Conservation (phyloP, 2,329 filamentous ascomycete species). For the Fusarium duplospermum region DNA sequence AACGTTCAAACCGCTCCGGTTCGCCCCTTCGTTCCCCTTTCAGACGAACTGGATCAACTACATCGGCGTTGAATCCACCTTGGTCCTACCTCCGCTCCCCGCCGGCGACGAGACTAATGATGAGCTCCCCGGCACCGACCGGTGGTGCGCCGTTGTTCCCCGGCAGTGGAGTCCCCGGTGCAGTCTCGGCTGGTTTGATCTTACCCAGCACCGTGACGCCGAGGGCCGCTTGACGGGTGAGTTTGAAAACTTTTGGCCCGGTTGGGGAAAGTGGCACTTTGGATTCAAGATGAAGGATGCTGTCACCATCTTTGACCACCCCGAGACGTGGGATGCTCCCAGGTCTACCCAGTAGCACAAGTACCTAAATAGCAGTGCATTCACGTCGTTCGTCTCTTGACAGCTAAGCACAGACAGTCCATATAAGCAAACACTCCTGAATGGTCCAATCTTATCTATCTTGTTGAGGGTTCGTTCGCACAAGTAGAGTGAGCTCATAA, state of each 20-base stretch:
- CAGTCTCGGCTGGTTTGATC: conserved; percentile 60
- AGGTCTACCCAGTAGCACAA: conserved; percentile 36
- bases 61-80: conserved; percentile 55
- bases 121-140: conserved; percentile 59
- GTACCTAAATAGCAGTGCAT: not conserved
- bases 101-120: conserved; percentile 50
- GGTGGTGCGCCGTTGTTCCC: conserved; percentile 57
- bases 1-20: conserved; percentile 56
- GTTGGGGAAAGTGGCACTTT: conserved; percentile 57
- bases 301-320: conserved; percentile 45
- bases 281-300: conserved; percentile 54
- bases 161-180: conserved; percentile 45
- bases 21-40: conserved; percentile 58
- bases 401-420: not conserved
- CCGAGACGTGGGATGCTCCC: conserved; percentile 45
- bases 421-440: not conserved
- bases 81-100: conserved; percentile 64
- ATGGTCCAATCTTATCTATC: conserved; percentile 33
- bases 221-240: conserved; percentile 31
- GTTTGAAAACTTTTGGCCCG: conserved; percentile 61
- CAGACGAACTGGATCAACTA: conserved; percentile 52
- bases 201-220: conserved; percentile 53
- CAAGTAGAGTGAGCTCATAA: conserved; percentile 18
- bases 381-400: not conserved
- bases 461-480: conserved; percentile 3